Base-by-base conservation (phyloP, 148 eudicot genomes). In the Chenopodium suecicum region DNA sequence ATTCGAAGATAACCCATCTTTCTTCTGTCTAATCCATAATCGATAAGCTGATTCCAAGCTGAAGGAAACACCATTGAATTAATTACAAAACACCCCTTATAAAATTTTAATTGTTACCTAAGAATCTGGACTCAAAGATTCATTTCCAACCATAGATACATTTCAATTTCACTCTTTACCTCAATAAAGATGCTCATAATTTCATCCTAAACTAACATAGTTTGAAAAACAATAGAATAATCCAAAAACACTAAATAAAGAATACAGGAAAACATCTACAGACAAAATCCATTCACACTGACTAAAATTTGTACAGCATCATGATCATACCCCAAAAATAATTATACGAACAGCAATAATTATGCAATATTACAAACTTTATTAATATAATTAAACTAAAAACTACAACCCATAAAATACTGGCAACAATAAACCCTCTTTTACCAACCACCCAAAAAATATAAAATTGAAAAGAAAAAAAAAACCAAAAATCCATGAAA, bases 1-100 rank as follows among this genome's bases (percentile, higher is more conserved):
- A 23, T 54, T 81, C 34, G 86, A 47, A 14, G 78, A 71, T 76
- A 84, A 14, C n/a, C 90, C 91, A 86, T 90, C 94, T 86, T 77
- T 89, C 87, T 85, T 93, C 82, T 83, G 87, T 82, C 90, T 91
- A 75, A 86, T 70, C 99, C 99, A 95, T 81, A 87, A 84, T 54
- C 95, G 88, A 79, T 86, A 92, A 68, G 97, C 89, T 16, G 99
- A 93, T 74, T 91, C 97, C 93, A 95, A 88, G 75, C 97, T 95
- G 87, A 16, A 77, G 32, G 4, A 4, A 79, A 64, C 74, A 73
- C n/a, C 63, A 60, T 64, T 34, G 47, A 16, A 2, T 12, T 4
- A 62, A 11, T 62, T 22, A 62, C 66, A 58, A 58, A 58, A 58
- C 7, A 58, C 14, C 54, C 54, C 14, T 13, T 9, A 56, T 13